phyloP scores from a whole-genome alignment of 805 yeast genomes.

The Wickerhamiella slavikovae region DNA sequence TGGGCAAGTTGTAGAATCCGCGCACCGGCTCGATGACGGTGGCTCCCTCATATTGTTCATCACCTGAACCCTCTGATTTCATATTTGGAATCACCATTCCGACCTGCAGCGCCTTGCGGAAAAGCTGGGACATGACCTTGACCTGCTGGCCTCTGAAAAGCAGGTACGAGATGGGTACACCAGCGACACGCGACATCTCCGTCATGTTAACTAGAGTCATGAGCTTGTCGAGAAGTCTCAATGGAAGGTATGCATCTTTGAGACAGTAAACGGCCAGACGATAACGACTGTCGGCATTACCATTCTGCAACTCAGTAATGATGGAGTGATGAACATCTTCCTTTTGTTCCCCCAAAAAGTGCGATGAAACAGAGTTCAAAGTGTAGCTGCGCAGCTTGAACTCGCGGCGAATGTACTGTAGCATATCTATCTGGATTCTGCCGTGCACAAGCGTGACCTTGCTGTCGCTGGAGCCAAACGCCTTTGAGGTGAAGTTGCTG shows the following conservation, averaged over 20 bases:
- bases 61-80: constrained; percentile 59
- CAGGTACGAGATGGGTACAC: constrained; percentile 86
- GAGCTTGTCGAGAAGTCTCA: constrained; percentile 70
- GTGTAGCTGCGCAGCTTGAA: constrained; percentile 89
- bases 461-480: constrained; percentile 89
- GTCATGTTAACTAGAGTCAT: constrained; percentile 96
- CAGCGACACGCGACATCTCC: constrained; percentile 99
- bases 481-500: constrained; percentile 74
- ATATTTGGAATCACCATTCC: constrained; percentile 82
- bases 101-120: constrained; percentile 74
- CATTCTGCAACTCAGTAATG: constrained; percentile 85
- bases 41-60: constrained; percentile 95
- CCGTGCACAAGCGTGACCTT: constrained; percentile 88
- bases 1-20: constrained; percentile 93
- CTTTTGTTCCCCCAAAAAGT: constrained; percentile 83
- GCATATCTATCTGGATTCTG: constrained; percentile 78
- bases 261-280: constrained; percentile 92
- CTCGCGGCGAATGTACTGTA: constrained; percentile 87
- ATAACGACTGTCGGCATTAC: constrained; percentile 78
- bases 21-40: constrained; percentile 93
- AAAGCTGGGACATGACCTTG: constrained; percentile 87
- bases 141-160: constrained; percentile 92
- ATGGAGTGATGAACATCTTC: constrained; percentile 97
- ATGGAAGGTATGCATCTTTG: constrained; percentile 85
- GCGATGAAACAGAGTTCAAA: constrained; percentile 83